phyloP scores from a whole-genome alignment of 192 early-diverging fungal genomes.

The Pilobolus umbonatus region DNA sequence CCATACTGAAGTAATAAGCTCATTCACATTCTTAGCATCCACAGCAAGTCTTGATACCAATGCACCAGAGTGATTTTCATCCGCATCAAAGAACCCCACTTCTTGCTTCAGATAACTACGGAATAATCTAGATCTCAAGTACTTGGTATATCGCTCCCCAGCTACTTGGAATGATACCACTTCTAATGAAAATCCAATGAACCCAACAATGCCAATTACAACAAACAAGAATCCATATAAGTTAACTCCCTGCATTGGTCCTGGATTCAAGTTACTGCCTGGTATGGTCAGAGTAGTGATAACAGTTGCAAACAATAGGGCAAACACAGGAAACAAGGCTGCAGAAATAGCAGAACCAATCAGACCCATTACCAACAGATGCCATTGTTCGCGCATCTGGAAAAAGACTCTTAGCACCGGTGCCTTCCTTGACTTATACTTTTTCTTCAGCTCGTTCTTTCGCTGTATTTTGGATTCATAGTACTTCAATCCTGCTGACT shows the following conservation, averaged over 20 bases:
- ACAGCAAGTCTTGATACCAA: conserved; percentile 74
- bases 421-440: no score
- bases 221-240: conserved; percentile 31
- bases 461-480: no score
- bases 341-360: conserved; percentile 64
- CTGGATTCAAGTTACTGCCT: conserved; percentile 10
- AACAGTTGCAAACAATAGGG: conserved; percentile 50
- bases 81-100: conserved; percentile 80
- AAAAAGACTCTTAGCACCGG: conserved; percentile 50
- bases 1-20: conserved; percentile 53
- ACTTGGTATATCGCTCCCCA: conserved; percentile 28
- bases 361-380: conserved; percentile 48
- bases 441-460: no score
- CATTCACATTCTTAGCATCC: conserved; percentile 61
- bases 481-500: no score
- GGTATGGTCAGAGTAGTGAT: conserved; percentile 37
- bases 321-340: conserved; percentile 73
- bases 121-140: conserved; percentile 47
- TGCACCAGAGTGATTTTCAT: conserved; percentile 68
- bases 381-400: conserved; percentile 53
- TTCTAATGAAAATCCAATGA: conserved; percentile 9
- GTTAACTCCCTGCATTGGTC: conserved; percentile 27
- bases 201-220: conserved; percentile 21
- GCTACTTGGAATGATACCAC: conserved; percentile 21
- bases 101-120: conserved; percentile 74